These are phyloP conservation scores for Pleoardoris graminearum DNA, from an alignment of 2,329 filamentous ascomycete genomes.

Conservation along the genomic window DNA sequence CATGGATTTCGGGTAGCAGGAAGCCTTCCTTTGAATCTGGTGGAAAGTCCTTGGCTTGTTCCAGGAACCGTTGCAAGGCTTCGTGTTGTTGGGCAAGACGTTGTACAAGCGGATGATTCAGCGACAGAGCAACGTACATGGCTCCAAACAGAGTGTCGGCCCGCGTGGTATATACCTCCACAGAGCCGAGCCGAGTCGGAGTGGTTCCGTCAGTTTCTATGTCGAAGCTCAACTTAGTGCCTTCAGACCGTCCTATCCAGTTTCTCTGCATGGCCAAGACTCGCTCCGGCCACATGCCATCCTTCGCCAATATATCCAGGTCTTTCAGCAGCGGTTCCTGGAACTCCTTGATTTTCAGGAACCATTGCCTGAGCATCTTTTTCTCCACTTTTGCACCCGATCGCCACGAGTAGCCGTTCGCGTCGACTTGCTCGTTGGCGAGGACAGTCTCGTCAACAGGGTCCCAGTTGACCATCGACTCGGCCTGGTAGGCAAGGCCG, in stretches of 20 bases:
- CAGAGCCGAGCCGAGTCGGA: conserved; percentile 48
- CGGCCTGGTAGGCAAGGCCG: conserved; percentile 79
- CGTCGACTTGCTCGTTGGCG: conserved; percentile 91
- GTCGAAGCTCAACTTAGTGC: conserved; percentile 72
- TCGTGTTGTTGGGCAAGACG: conserved; percentile 62
- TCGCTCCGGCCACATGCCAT: conserved; percentile 76
- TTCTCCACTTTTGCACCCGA: conserved; percentile 85
- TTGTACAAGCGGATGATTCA: conserved; percentile 70
- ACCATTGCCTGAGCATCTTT: conserved; percentile 82
- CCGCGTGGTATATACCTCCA: conserved; percentile 81
- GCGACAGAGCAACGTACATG: conserved; percentile 79
- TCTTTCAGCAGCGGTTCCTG: conserved; percentile 73
- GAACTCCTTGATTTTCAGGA: conserved; percentile 80
- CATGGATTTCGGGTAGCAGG: conserved; percentile 55
- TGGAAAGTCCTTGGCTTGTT: conserved; percentile 58
- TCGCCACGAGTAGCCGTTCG: conserved; percentile 82
- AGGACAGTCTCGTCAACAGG: conserved; percentile 87
- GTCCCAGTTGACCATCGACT: conserved; percentile 87
- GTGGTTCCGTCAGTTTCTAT: conserved; percentile 50
- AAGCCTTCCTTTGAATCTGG: conserved; percentile 67
- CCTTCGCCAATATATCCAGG: conserved; percentile 65
- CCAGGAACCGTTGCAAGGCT: conserved; percentile 69
- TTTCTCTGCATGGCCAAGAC: conserved; percentile 83
- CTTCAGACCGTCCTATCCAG: conserved; percentile 81
- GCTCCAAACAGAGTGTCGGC: conserved; percentile 87